Conservation (phyloP, 1,284 basidiomycete species). For the Lentinula novae-zelandiae region DNA sequence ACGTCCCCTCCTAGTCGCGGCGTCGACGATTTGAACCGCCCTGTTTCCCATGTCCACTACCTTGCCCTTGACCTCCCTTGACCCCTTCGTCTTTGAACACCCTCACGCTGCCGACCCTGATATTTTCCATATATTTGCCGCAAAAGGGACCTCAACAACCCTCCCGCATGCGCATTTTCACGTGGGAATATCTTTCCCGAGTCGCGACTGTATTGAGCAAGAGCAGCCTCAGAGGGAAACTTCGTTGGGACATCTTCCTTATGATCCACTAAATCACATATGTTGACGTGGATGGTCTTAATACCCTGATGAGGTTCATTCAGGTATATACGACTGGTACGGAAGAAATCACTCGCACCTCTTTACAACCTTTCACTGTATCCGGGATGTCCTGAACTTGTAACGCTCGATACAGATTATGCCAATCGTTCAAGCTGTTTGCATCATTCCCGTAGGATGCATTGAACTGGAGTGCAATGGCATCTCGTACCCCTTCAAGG, state of each 20-base stretch:
- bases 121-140: conserved; percentile 19
- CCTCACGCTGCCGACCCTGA: neutral
- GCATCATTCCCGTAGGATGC: conserved; percentile 26
- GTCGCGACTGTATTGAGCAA: conserved; percentile 30
- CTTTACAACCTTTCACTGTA: conserved; percentile 20
- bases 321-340: neutral
- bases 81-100: neutral
- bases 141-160: conserved; percentile 33
- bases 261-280: conserved; percentile 32
- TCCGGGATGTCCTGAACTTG: conserved; percentile 21
- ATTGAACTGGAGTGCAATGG: conserved; percentile 30
- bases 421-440: conserved; percentile 27
- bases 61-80: neutral
- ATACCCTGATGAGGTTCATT: conserved; percentile 21
- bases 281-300: conserved; percentile 30
- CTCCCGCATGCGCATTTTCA: conserved; percentile 32
- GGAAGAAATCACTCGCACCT: conserved; percentile 6
- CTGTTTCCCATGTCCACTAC: neutral
- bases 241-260: no score
- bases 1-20: no score
- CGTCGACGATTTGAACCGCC: no score
- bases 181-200: conserved; percentile 33
- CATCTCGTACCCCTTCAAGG: conserved; percentile 17
- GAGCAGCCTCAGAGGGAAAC: conserved; percentile 20
- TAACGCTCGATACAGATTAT: conserved; percentile 21